Evolutionary conservation across 2,329 filamentous ascomycete genomes (phyloP).

Genomic region (Trichoderma pleuroti): DNA sequence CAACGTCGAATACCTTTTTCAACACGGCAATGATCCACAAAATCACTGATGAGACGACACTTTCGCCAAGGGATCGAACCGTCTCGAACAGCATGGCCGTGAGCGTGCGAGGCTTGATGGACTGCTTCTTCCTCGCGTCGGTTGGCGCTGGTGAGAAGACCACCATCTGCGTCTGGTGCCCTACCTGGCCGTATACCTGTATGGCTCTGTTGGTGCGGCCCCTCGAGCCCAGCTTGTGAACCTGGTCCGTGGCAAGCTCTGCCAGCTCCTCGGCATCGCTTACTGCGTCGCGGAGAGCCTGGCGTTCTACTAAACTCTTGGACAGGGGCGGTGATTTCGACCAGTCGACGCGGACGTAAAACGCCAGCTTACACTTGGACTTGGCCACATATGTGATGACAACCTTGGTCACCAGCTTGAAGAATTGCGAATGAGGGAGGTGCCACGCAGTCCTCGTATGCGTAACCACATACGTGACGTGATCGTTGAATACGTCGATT

Average conservation of each 20-base stretch:
- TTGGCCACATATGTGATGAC: conserved; percentile 93
- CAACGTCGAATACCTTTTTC: conserved; percentile 62
- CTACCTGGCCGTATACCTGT: conserved; percentile 73
- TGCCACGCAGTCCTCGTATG: conserved; percentile 71
- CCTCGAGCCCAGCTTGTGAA: conserved; percentile 68
- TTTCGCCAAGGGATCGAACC: conserved; percentile 68
- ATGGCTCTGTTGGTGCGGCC: conserved; percentile 74
- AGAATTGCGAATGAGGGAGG: conserved; percentile 73
- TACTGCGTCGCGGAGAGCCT: conserved; percentile 71
- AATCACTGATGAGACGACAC: conserved; percentile 70
- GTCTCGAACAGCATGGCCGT: conserved; percentile 70
- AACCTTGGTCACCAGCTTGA: conserved; percentile 82
- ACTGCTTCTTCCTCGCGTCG: conserved; percentile 51
- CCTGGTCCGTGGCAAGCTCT: conserved; percentile 73
- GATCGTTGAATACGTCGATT: conserved; percentile 78
- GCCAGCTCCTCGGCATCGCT: conserved; percentile 71
- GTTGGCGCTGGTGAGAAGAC: conserved; percentile 52
- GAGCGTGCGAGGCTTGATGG: conserved; percentile 60
- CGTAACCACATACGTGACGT: conserved; percentile 64
- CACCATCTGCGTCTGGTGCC: conserved; percentile 62
- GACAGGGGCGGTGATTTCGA: conserved; percentile 60
- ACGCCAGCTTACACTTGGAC: conserved; percentile 83
- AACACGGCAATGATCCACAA: conserved; percentile 70
- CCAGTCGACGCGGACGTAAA: conserved; percentile 90
- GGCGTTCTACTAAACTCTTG: conserved; percentile 60